Evolutionary conservation across 352 stramenopile genomes (phyloP).

Genomic region (Globisporangium apiculatum): DNA sequence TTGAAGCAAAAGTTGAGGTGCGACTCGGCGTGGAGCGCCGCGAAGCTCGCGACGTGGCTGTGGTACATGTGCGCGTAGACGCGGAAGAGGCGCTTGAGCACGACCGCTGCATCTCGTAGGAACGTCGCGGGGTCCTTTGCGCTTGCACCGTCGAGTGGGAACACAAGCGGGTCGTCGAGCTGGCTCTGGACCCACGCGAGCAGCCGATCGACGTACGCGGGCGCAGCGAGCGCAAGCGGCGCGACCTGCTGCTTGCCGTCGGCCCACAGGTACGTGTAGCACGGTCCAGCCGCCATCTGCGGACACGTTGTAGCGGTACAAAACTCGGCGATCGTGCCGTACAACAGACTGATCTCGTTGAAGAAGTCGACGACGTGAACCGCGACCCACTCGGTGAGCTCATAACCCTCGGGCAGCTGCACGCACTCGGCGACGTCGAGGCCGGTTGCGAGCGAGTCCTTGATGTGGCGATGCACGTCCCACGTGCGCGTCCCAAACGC

Average conservation of each 20-base stretch:
- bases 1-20: slow-evolving; percentile 97
- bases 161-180: slow-evolving; percentile 66
- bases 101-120: slow-evolving; percentile 49
- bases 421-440: slow-evolving; percentile 58
- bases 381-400: slow-evolving; percentile 60
- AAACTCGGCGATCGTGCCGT: slow-evolving; percentile 84
- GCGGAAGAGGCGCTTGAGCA: slow-evolving; percentile 95
- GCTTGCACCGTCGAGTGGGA: slow-evolving; percentile 28
- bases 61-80: slow-evolving; percentile 97
- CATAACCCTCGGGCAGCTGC: slow-evolving; percentile 52
- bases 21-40: slow-evolving; percentile 86
- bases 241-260: slow-evolving; percentile 47
- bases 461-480: slow-evolving; percentile 67
- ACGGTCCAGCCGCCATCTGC: slow-evolving; percentile 66
- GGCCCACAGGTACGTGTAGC: slow-evolving; percentile 87
- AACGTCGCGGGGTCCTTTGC: slow-evolving; percentile 29
- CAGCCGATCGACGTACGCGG: slow-evolving; percentile 82
- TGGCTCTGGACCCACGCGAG: slow-evolving; percentile 85
- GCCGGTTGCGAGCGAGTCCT: slow-evolving; percentile 49
- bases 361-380: slow-evolving; percentile 89
- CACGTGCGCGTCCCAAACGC: slow-evolving; percentile 47
- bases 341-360: slow-evolving; percentile 91
- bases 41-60: slow-evolving; percentile 90
- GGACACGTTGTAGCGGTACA: slow-evolving; percentile 58
- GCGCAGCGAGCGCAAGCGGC: slow-evolving; percentile 49